Percentiles rank a stretch among this genome's conserved stretches.
phyloP scores from a whole-genome alignment of 768 basidiomycete species.

The Phanerodontia chrysosporium region DNA sequence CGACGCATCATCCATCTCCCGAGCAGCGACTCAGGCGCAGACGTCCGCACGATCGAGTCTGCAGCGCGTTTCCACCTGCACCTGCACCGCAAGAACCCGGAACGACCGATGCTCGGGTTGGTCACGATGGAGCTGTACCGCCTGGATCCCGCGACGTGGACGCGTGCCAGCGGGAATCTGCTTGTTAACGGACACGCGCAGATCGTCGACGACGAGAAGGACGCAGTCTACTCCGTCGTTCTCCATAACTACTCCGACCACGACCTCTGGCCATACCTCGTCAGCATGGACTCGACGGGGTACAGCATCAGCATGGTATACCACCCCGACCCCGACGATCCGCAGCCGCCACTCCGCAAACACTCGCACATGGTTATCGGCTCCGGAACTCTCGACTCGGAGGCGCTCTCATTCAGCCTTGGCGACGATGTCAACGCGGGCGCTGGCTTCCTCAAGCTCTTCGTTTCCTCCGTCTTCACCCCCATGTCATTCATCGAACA shows the following conservation, averaged over 20 bases:
- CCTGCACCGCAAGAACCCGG: slow-evolving; percentile 46
- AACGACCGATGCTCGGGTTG: slow-evolving; percentile 41
- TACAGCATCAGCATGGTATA: slow-evolving; percentile 54
- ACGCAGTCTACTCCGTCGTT: slow-evolving; percentile 42
- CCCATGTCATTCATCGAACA: slow-evolving; percentile 49
- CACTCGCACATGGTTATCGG: slow-evolving; percentile 38
- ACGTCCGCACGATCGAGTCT: slow-evolving; percentile 42
- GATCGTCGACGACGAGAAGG: slow-evolving; percentile 36
- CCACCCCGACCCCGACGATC: slow-evolving; percentile 37
- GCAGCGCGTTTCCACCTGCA: slow-evolving; percentile 60
- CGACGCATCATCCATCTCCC: slow-evolving; percentile 36
- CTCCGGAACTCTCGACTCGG: slow-evolving; percentile 39
- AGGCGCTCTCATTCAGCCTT: slow-evolving; percentile 43
- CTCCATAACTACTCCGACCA: slow-evolving; percentile 46
- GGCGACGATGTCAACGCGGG: slow-evolving; percentile 33
- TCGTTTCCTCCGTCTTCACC: slow-evolving; percentile 48
- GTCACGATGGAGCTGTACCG: slow-evolving; percentile 51
- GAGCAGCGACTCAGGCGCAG: slow-evolving; percentile 27
- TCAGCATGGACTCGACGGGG: slow-evolving; percentile 55
- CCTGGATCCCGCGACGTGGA: slow-evolving; percentile 42
- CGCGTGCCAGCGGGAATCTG: slow-evolving; percentile 40
- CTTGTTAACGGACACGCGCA: slow-evolving; percentile 45
- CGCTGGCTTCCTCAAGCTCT: slow-evolving; percentile 54
- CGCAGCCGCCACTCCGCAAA: slow-evolving; percentile 41
- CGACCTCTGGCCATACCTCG: slow-evolving; percentile 61